phyloP scores from a whole-genome alignment of 2,329 filamentous ascomycete genomes.

The Xylariaceae sp. region DNA sequence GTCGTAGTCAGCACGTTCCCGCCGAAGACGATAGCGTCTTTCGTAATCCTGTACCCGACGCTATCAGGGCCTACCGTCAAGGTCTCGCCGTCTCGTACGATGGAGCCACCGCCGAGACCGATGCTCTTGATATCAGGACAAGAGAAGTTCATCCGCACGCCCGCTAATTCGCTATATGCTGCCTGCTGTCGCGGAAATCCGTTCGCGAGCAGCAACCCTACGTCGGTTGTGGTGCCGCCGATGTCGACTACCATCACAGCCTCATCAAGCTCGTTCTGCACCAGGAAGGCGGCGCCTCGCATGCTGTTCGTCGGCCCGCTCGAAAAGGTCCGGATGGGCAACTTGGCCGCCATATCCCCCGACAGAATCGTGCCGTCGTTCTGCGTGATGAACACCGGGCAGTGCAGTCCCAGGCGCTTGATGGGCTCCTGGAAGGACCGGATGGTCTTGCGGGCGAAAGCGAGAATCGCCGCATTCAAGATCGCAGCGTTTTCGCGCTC shows the following conservation, averaged over 20 bases:
- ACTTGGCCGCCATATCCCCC: slow-evolving; percentile 53
- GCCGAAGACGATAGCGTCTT: slow-evolving; percentile 59
- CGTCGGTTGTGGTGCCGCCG: slow-evolving; percentile 68
- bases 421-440: slow-evolving; percentile 58
- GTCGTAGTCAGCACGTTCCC: slow-evolving; percentile 61
- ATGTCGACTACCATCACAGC: slow-evolving; percentile 65
- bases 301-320: slow-evolving; percentile 67
- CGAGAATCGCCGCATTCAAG: slow-evolving; percentile 63
- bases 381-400: slow-evolving; percentile 63
- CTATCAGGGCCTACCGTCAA: slow-evolving; percentile 62
- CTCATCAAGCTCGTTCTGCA: slow-evolving; percentile 39
- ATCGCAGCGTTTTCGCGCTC: slow-evolving; percentile 68
- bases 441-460: slow-evolving; percentile 60
- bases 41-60: slow-evolving; percentile 59
- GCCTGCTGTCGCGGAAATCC: slow-evolving; percentile 67
- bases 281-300: slow-evolving; percentile 63
- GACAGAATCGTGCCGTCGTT: slow-evolving; percentile 66
- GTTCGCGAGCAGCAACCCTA: slow-evolving; percentile 61
- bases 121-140: slow-evolving; percentile 62
- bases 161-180: slow-evolving; percentile 63
- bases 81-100: slow-evolving; percentile 47
- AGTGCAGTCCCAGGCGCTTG: slow-evolving; percentile 49
- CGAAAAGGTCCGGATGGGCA: slow-evolving; percentile 65
- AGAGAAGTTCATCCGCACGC: slow-evolving; percentile 64
- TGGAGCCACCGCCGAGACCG: slow-evolving; percentile 61